phyloP scores from a whole-genome alignment of 345 rosid genomes.

The Citrus sinensis region DVS_A1.0 CM039168.1:23722501-23723000 shows the following conservation, averaged over 20 bases:
- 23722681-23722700: not conserved
- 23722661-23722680: not conserved
- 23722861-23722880: not conserved
- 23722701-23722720: not conserved
- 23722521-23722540: not conserved
- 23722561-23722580: not conserved
- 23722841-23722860: not conserved
- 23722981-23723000: too few species aligned
- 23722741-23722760: not conserved
- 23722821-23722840: not conserved
- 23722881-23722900: not conserved
- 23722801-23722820: not conserved
- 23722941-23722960: not conserved
- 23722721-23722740: not conserved
- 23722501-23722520: not conserved
- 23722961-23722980: not conserved
- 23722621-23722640: not conserved
- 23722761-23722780: not conserved
- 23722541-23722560: not conserved
- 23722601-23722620: not conserved
- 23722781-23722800: not conserved
- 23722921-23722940: not conserved
- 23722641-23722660: not conserved
- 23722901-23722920: not conserved
- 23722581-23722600: not conserved